phyloP scores from a whole-genome alignment of 2,329 filamentous ascomycete species.

The Aspergillaceae sp. region DNA sequence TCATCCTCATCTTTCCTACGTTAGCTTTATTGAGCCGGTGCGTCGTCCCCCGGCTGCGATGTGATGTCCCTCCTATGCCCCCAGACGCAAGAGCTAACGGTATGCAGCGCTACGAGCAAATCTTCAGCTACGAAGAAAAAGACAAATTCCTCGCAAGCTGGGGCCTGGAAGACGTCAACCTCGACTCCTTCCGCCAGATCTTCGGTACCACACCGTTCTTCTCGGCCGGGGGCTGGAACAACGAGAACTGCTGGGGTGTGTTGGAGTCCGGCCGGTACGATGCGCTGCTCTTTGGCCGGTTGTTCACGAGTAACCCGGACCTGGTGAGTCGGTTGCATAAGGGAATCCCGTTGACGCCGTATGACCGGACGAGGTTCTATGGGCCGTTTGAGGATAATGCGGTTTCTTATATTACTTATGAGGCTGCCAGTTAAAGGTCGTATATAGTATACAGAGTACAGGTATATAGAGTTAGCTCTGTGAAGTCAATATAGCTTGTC shows the following conservation, averaged over 20 bases:
- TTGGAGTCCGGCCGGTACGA: slow-evolving; percentile 43
- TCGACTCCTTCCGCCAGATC: slow-evolving; percentile 44
- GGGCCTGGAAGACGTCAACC: slow-evolving; percentile 39
- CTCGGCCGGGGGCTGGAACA: slow-evolving; percentile 47
- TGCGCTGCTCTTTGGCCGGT: slow-evolving; percentile 40
- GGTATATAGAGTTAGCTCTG: no score
- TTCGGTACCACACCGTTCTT: slow-evolving; percentile 48
- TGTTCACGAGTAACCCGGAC: slow-evolving; percentile 45
- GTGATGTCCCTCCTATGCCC: not conserved
- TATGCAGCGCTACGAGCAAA: slow-evolving; percentile 42
- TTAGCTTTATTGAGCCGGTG: slow-evolving; percentile 48
- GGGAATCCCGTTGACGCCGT: slow-evolving; percentile 32
- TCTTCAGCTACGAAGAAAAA: slow-evolving; percentile 43
- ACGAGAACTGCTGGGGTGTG: slow-evolving; percentile 43
- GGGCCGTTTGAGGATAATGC: slow-evolving; percentile 28
- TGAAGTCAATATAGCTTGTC: no score
- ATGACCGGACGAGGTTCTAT: slow-evolving; percentile 41
- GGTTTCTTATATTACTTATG: slow-evolving; percentile 24
- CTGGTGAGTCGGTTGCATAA: slow-evolving; percentile 38
- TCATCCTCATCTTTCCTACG: slow-evolving; percentile 41
- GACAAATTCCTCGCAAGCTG: slow-evolving; percentile 42
- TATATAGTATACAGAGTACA: no score
- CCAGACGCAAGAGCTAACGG: not conserved
- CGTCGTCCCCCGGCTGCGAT: slow-evolving; percentile 1
- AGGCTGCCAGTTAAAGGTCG: slow-evolving; percentile 2